Evolutionary conservation across 2,329 filamentous ascomycete species (phyloP).

Genomic region (Paraphoma sp.): DNA sequence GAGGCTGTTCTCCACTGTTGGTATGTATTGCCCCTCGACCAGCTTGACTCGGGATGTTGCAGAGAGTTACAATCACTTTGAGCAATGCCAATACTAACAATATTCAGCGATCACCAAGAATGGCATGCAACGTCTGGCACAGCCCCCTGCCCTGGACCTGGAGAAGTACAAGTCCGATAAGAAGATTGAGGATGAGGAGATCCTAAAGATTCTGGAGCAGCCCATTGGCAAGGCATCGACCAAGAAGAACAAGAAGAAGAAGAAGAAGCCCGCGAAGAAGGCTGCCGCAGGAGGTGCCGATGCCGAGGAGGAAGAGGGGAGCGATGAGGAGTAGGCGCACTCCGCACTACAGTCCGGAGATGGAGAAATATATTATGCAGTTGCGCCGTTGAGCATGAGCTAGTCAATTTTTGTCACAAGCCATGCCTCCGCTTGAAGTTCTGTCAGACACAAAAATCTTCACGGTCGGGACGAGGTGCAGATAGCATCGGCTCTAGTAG

Average conservation of each 20-base stretch:
- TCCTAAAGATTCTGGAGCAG: conserved; percentile 92
- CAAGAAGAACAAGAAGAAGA: conserved; percentile 85
- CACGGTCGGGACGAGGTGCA: conserved; percentile 2
- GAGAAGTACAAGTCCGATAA: conserved; percentile 91
- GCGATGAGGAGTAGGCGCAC: conserved; percentile 44
- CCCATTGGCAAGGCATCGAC: conserved; percentile 71
- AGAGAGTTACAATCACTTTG: neutral
- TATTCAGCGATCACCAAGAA: conserved; percentile 91
- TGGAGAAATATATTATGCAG: neutral
- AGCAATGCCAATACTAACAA: conserved; percentile 14
- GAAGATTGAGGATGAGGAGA: conserved; percentile 96
- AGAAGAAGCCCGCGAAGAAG: conserved; percentile 77
- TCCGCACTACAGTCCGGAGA: conserved; percentile 2
- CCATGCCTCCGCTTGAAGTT: neutral
- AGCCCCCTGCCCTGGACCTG: conserved; percentile 76
- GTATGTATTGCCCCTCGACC: conserved; percentile 64
- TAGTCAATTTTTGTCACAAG: neutral
- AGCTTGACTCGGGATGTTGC: neutral
- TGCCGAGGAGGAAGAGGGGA: conserved; percentile 46
- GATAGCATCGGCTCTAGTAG: conserved; percentile 9
- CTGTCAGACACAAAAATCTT: no score
- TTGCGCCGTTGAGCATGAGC: neutral
- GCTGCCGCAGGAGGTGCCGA: conserved; percentile 57
- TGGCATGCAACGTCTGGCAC: conserved; percentile 84
- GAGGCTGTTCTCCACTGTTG: conserved; percentile 87